Percentiles rank a stretch among this genome's conserved stretches.
Evolutionary conservation across 2,329 filamentous ascomycete genomes (phyloP).

Genomic region (Xylaria sp.): DNA sequence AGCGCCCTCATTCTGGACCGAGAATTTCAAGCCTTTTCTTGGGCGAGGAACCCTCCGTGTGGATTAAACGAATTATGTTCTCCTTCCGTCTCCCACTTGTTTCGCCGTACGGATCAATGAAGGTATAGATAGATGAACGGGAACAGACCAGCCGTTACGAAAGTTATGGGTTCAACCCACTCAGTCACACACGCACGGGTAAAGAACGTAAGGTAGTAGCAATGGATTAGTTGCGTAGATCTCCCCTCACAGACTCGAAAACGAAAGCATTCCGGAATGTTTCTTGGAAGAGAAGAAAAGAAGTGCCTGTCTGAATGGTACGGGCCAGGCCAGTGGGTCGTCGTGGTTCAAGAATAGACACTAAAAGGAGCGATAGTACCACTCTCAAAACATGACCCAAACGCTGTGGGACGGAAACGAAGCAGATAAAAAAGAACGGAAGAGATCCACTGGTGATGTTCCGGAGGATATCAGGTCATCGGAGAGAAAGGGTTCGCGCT

Average conservation of each 20-base stretch:
- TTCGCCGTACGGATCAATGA: constrained; percentile 9
- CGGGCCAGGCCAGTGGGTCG: not conserved
- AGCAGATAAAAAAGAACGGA: not conserved
- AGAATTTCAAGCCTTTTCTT: constrained; percentile 5
- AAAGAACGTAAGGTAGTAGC: constrained; percentile 14
- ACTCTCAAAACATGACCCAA: constrained; percentile 24
- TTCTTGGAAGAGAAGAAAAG: constrained; percentile 14
- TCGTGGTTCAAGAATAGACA: not conserved
- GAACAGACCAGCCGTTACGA: constrained; percentile 38
- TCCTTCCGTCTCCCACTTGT: not conserved
- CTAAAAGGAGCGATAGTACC: constrained; percentile 36
- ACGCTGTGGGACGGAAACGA: constrained; percentile 21
- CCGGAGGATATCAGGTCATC: constrained; percentile 34
- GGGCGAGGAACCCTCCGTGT: not conserved
- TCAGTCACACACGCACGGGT: not conserved
- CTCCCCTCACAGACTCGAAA: constrained; percentile 22
- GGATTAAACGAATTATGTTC: no score
- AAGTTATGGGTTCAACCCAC: constrained; percentile 31
- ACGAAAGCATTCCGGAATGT: constrained; percentile 36
- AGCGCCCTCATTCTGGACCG: constrained; percentile 32
- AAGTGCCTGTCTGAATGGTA: not conserved
- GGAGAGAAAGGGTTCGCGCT: not conserved
- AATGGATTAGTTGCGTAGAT: constrained; percentile 9
- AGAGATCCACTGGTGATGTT: constrained; percentile 9
- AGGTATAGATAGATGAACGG: not conserved